These are phyloP conservation scores for Penicillium sp. DNA, from an alignment of 2,329 filamentous ascomycete genomes.

Conservation along the genomic window DNA sequence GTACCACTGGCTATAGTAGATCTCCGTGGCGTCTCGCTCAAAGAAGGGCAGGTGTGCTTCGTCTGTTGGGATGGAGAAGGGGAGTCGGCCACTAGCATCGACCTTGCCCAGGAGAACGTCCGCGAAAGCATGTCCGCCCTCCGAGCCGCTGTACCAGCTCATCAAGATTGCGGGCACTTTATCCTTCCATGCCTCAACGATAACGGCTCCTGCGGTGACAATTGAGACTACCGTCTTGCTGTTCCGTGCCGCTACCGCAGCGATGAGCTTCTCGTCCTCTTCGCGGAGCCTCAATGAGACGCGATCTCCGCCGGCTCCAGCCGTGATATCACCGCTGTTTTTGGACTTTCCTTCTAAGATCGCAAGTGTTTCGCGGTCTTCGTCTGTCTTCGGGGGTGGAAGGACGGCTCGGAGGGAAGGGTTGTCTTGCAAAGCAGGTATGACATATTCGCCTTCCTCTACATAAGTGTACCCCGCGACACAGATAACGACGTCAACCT, in stretches of 20 bases:
- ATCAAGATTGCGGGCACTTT: conserved; percentile 16
- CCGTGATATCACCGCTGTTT: background rate
- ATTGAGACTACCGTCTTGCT: conserved; percentile 8
- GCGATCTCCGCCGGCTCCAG: conserved; percentile 15
- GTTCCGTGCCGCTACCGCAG: background rate
- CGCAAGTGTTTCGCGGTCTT: background rate
- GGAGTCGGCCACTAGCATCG: conserved; percentile 19
- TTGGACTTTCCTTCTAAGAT: conserved; percentile 7
- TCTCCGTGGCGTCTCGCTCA: conserved; percentile 25
- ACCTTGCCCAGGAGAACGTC: conserved; percentile 16
- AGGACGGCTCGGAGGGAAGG: background rate
- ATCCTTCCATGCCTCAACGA: conserved; percentile 16
- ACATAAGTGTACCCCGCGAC: conserved; percentile 17
- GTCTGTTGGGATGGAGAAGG: conserved; percentile 20
- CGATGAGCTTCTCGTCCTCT: conserved; percentile 9
- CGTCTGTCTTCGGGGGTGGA: background rate
- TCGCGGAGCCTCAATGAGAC: conserved; percentile 14
- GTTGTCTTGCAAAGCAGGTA: conserved; percentile 9
- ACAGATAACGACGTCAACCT: conserved; percentile 18
- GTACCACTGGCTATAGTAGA: conserved; percentile 31
- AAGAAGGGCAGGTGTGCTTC: conserved; percentile 31
- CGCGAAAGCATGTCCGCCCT: conserved; percentile 19
- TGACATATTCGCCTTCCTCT: conserved; percentile 22
- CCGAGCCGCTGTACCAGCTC: conserved; percentile 19
- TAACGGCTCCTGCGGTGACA: conserved; percentile 10